Conservation (phyloP, 306 rosid genomes). For the Dalbergia cultrata region DNA sequence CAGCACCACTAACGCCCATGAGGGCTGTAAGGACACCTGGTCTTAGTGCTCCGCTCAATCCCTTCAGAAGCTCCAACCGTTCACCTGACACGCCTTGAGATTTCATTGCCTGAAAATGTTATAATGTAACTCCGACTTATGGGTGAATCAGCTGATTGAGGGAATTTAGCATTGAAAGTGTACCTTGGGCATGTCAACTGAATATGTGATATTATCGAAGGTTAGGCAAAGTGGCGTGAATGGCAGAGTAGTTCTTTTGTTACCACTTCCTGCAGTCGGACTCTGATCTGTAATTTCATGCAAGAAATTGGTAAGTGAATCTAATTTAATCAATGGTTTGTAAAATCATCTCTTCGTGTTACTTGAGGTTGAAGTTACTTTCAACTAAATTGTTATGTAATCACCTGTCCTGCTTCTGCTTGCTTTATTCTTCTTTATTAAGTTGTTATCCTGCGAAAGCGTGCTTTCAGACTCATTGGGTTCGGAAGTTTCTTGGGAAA, state of each 20-base stretch:
- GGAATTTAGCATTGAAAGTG: neutral
- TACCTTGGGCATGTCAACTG: conserved; percentile 51
- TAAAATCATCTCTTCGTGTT: neutral
- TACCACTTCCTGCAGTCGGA: neutral
- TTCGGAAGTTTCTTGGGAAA: conserved; percentile 17
- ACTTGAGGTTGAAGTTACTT: conserved; percentile 19
- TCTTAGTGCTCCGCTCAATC: neutral
- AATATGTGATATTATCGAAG: conserved; percentile 42
- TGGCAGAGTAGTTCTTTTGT: conserved; percentile 33
- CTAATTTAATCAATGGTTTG: neutral
- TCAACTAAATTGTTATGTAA: neutral
- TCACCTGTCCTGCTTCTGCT: neutral
- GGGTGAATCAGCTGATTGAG: neutral
- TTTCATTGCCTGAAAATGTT: conserved; percentile 41
- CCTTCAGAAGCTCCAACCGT: conserved; percentile 42
- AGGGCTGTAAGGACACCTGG: no score
- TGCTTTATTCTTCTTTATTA: neutral
- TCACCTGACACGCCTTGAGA: conserved; percentile 36
- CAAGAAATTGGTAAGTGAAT: neutral
- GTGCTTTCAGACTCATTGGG: neutral
- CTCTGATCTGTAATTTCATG: conserved; percentile 3
- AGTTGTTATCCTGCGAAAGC: neutral
- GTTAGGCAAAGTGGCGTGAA: conserved; percentile 42
- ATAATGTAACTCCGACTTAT: neutral
- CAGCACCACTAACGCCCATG: no score